phyloP scores from a whole-genome alignment of 164 flowering plant species.

The Stephania japonica region DNA sequence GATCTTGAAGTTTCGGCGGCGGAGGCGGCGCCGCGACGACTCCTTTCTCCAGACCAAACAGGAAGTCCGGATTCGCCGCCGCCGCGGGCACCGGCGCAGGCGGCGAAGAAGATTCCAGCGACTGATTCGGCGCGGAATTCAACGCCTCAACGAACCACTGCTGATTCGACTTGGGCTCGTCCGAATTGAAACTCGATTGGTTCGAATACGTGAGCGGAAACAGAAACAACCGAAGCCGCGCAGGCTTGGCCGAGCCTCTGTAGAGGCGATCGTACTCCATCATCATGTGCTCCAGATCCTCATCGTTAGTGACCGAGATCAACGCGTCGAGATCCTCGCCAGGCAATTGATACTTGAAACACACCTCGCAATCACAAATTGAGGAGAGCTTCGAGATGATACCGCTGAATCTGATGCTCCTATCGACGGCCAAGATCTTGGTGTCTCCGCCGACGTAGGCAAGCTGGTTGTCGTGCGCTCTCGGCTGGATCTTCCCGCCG shows the following conservation, averaged over 20 bases:
- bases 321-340: constrained; percentile 82
- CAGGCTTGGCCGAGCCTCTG: constrained; percentile 49
- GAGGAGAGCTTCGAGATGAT: constrained; percentile 43
- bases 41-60: constrained; percentile 70
- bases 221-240: constrained; percentile 56
- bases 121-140: constrained; percentile 43
- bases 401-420: constrained; percentile 33
- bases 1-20: constrained; percentile 16
- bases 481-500: constrained; percentile 74
- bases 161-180: constrained; percentile 38
- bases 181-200: constrained; percentile 20
- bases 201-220: constrained; percentile 25
- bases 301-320: constrained; percentile 76
- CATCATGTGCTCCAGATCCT: constrained; percentile 88
- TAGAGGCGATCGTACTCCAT: constrained; percentile 64
- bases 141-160: constrained; percentile 78
- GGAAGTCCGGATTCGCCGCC: constrained; percentile 39
- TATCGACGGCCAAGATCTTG: constrained; percentile 71
- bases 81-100: constrained; percentile 24
- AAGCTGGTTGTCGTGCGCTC: constrained; percentile 69
- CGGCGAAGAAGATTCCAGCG: constrained; percentile 26
- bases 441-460: constrained; percentile 80
- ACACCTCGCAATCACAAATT: constrained; percentile 32
- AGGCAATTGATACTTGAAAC: constrained; percentile 76
- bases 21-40: constrained; percentile 13